Evolutionary conservation across 2,329 filamentous ascomycete genomes (phyloP).

Genomic region (Metarhizium brunneum): DNA sequence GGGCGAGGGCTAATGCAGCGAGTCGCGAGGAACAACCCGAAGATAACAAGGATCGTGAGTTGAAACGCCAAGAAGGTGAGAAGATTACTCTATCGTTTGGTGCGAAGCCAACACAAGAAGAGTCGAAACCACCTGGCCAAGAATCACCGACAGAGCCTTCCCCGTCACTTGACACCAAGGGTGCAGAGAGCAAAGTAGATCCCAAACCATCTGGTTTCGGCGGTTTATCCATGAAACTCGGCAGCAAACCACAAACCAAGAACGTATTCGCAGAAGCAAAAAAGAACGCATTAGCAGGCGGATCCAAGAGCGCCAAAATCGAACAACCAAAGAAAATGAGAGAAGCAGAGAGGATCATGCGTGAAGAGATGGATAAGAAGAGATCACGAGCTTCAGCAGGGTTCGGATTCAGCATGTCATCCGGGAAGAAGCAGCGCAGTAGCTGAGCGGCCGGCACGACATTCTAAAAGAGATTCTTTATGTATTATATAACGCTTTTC

Average conservation of each 20-base stretch:
- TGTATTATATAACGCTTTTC: background rate
- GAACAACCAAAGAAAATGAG: conserved; percentile 75
- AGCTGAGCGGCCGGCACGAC: conserved; percentile 6
- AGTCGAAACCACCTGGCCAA: conserved; percentile 4
- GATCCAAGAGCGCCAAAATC: conserved; percentile 45
- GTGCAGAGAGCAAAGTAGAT: conserved; percentile 10
- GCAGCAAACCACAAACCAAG: conserved; percentile 56
- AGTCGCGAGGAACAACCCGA: conserved; percentile 30
- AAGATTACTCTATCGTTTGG: conserved; percentile 67
- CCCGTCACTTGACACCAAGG: conserved; percentile 8
- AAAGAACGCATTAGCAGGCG: conserved; percentile 58
- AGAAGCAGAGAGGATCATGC: conserved; percentile 83
- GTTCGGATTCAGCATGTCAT: conserved; percentile 36
- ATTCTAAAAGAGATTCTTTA: background rate
- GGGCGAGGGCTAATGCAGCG: conserved; percentile 50
- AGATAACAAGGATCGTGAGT: conserved; percentile 31
- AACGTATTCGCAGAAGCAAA: conserved; percentile 62
- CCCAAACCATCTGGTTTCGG: conserved; percentile 21
- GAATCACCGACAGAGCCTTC: conserved; percentile 13
- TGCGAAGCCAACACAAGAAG: conserved; percentile 23
- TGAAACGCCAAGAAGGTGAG: conserved; percentile 60
- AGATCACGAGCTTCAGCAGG: conserved; percentile 40
- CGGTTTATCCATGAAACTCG: conserved; percentile 55
- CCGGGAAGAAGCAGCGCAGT: conserved; percentile 43
- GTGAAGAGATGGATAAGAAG: conserved; percentile 68